Base-by-base conservation (phyloP, 2,329 filamentous ascomycete genomes). In the Colletotrichum sp. region DNA sequence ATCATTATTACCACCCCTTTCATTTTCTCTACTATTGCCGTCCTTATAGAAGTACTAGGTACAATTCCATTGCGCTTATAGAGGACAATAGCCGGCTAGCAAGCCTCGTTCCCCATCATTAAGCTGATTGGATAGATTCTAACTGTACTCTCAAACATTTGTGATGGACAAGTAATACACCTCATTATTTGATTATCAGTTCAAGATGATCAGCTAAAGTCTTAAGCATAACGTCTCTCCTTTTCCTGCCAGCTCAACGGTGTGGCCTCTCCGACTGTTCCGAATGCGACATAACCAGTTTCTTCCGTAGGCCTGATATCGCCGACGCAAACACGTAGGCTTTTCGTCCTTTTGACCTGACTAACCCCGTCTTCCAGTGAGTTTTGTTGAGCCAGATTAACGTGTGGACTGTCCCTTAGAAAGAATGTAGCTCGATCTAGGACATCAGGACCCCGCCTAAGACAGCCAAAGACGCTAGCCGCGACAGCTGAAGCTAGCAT, bases 391-490 rank as follows among this genome's bases (percentile, higher is more conserved):
- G 28, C 10, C 3, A 26, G 0, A 12, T 61, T 61, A 0, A 69
- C 34, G 8, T 69, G 32, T 16, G 55, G 65, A 32, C 32, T 64
- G 32, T 73, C 48, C 12, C 21, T 68, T 1, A 58, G 24, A 16
- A 73, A 65, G 24, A 52, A 56, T 1, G 66, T 55, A 18, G 79
- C 38, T 71, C 81, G 64, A 81, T 79, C 32, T 79, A 32, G 72
- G 76, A 79, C 15, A 73, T 79, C 34, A 70, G 70, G 76, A 79
- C 82, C 71, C 75, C 78, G 43, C 79, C 81, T 67, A 78, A 83
- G 48, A 72, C 43, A 56, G 79, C 78, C 62, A 80, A 79, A 73
- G 79, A 83, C 10, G 75, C 77, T 32, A 2, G 65, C 65, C 8
- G 43, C 38, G 1, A 69, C 6, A 8, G 5, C 71, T 2, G 71